phyloP scores from a whole-genome alignment of 345 rosid genomes.

The Jatropha curcas region DNA sequence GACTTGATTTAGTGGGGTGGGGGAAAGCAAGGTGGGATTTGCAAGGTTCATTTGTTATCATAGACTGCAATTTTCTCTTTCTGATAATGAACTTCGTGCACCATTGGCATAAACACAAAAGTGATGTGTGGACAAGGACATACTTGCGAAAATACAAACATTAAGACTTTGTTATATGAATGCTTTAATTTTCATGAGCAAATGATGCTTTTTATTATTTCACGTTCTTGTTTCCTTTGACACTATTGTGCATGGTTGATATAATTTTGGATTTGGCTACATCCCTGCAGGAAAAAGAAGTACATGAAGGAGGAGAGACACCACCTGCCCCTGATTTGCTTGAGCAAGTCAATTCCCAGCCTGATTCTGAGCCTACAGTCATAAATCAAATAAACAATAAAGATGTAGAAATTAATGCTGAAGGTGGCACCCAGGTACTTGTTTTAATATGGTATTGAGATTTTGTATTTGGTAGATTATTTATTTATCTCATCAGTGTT shows the following conservation, averaged over 20 bases:
- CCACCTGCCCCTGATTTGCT: constrained; percentile 36
- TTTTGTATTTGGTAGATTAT: not conserved
- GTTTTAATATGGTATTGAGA: not conserved
- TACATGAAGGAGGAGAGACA: constrained; percentile 44
- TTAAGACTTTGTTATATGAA: not conserved
- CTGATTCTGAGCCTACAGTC: constrained; percentile 42
- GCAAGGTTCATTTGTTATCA: not conserved
- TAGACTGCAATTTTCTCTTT: not conserved
- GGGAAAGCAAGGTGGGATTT: not conserved
- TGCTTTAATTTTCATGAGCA: not conserved
- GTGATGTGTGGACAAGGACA: not conserved
- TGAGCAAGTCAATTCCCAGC: constrained; percentile 36
- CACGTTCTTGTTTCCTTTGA: not conserved
- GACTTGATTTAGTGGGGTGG: not conserved
- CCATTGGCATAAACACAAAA: not conserved
- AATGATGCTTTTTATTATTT: not conserved
- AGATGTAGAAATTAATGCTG: constrained; percentile 42
- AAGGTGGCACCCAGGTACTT: constrained; percentile 55
- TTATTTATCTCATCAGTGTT: not conserved
- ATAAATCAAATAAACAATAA: constrained; percentile 34
- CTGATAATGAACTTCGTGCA: not conserved
- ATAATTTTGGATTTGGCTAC: constrained; percentile 7
- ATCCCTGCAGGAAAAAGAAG: constrained; percentile 46
- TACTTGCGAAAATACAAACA: not conserved
- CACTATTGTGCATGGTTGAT: not conserved